Evolutionary conservation across 371 early-diverging fungal genomes (phyloP).

Genomic region (Actinomortierella wolfii): DNA sequence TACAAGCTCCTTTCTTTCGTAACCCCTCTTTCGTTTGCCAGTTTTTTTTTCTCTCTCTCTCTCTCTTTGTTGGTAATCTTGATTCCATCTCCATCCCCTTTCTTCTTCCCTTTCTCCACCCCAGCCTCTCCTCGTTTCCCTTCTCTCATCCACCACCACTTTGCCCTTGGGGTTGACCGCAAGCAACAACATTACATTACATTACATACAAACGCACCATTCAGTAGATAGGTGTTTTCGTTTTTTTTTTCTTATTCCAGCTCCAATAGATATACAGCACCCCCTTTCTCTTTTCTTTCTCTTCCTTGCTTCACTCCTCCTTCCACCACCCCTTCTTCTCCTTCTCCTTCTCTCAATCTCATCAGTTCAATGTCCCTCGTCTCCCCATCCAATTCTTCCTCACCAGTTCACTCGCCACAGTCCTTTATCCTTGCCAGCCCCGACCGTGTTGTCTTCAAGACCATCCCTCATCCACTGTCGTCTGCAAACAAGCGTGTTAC

Average conservation of each 20-base stretch:
- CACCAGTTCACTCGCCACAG: slow-evolving; percentile 21
- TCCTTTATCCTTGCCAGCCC: slow-evolving; percentile 36
- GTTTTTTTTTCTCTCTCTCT: not conserved
- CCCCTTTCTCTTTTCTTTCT: not conserved
- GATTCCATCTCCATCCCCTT: not conserved
- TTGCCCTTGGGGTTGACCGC: slow-evolving; percentile 1
- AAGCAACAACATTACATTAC: too few relatives aligned
- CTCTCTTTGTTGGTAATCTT: not conserved
- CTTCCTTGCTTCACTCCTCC: not conserved
- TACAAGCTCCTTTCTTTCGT: not conserved
- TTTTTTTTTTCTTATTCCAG: not conserved
- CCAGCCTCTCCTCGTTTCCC: slow-evolving; percentile 1
- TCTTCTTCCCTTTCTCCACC: not conserved
- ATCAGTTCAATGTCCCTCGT: slow-evolving; percentile 18
- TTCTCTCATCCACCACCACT: slow-evolving; percentile 10
- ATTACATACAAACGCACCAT: too few relatives aligned
- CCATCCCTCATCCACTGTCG: slow-evolving; percentile 37
- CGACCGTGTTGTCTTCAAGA: slow-evolving; percentile 41
- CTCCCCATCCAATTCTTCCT: slow-evolving; percentile 11
- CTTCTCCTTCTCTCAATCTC: not conserved
- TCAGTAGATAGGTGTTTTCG: not conserved
- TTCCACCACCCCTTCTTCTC: not conserved
- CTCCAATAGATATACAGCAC: slow-evolving; percentile 5
- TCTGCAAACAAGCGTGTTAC: slow-evolving; percentile 43
- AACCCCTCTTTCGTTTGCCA: too few relatives aligned